Evolutionary conservation across 2,329 filamentous ascomycete species (phyloP).

Genomic region (Fusarium nanum): DNA sequence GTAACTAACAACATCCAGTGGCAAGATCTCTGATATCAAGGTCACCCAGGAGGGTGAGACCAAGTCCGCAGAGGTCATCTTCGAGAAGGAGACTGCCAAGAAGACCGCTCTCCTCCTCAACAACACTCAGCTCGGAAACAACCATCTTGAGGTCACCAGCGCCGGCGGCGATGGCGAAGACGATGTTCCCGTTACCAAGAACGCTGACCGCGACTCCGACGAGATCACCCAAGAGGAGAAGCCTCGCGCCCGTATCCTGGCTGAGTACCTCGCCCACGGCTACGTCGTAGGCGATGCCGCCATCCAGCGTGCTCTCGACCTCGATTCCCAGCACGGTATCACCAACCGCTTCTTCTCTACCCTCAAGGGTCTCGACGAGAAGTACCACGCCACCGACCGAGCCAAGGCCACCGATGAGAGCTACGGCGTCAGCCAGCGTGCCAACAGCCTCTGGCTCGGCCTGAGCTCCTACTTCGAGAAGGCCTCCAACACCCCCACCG

Average conservation of each 20-base stretch:
- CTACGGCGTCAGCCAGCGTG: constrained; percentile 83
- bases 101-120: constrained; percentile 97
- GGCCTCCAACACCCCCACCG: constrained; percentile 86
- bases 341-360: constrained; percentile 81
- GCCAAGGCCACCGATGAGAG: constrained; percentile 85
- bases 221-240: constrained; percentile 96
- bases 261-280: constrained; percentile 96
- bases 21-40: constrained; percentile 88
- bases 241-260: constrained; percentile 90
- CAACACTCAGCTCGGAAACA: constrained; percentile 91
- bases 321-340: constrained; percentile 91
- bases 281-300: constrained; percentile 83
- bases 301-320: constrained; percentile 83
- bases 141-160: constrained; percentile 81
- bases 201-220: constrained; percentile 69
- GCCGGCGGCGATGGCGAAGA: constrained; percentile 74
- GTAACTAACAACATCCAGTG: constrained; percentile 63
- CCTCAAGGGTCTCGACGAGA: constrained; percentile 81
- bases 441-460: constrained; percentile 71
- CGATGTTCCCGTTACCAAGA: constrained; percentile 66
- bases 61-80: constrained; percentile 91
- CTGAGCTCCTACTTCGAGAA: constrained; percentile 94
- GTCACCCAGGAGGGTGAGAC: constrained; percentile 75
- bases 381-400: constrained; percentile 88
- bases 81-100: constrained; percentile 95